phyloP scores from a whole-genome alignment of 2,329 filamentous ascomycete genomes.

The Xylaria digitata region DNA sequence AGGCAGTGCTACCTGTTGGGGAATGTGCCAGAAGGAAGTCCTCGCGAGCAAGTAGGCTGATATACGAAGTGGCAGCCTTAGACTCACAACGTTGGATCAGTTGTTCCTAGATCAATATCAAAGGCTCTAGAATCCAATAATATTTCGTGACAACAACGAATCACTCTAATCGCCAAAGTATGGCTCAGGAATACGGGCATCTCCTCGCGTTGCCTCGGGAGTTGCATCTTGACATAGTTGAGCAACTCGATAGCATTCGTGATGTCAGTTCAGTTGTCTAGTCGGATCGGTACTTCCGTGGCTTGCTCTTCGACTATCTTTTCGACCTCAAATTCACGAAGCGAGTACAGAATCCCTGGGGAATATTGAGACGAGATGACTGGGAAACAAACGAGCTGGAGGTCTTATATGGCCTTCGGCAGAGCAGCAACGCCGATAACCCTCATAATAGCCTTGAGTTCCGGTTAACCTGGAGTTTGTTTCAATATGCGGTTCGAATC shows the following conservation, averaged over 20 bases:
- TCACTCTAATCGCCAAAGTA: neutral
- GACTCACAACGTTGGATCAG: neutral
- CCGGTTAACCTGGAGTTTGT: neutral
- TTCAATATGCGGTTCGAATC: neutral
- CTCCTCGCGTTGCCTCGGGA: neutral
- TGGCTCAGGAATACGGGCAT: neutral
- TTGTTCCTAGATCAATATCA: neutral
- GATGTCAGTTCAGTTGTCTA: neutral
- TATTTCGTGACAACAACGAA: neutral
- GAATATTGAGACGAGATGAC: no score
- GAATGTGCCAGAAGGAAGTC: neutral
- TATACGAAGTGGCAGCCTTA: neutral
- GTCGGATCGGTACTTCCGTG: neutral
- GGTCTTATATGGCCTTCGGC: neutral
- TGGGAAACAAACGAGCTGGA: no score
- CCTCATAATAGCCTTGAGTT: neutral
- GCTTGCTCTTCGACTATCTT: neutral
- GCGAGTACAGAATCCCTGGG: neutral
- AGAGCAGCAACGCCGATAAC: no score
- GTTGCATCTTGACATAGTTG: neutral
- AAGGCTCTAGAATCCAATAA: neutral
- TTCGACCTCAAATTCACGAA: neutral
- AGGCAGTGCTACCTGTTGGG: neutral
- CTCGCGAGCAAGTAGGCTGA: neutral
- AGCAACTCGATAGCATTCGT: neutral